phyloP scores from a whole-genome alignment of 805 yeast genomes.

The Candida jianshihensis region DNA sequence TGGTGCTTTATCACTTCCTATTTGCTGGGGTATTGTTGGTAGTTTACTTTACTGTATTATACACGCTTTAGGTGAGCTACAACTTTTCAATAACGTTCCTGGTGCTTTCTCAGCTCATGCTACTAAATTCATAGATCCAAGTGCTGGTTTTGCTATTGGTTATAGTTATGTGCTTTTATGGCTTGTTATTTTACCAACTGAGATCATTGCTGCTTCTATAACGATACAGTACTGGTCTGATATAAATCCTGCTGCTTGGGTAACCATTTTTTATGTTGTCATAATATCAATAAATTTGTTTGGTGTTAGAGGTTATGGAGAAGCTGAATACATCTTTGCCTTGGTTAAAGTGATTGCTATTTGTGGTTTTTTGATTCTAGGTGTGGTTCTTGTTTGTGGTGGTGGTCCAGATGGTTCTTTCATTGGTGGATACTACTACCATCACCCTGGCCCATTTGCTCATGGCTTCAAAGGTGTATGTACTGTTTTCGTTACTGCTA shows the following conservation, averaged over 20 bases:
- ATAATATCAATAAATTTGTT: constrained; percentile 43
- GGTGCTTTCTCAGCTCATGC: constrained; percentile 63
- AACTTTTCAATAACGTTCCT: constrained; percentile 54
- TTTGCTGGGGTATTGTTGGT: constrained; percentile 49
- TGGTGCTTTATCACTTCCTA: constrained; percentile 59
- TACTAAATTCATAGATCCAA: constrained; percentile 50
- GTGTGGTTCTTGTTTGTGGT: constrained; percentile 41
- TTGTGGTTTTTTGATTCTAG: constrained; percentile 47
- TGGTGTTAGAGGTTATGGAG: constrained; percentile 51
- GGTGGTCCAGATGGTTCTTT: constrained; percentile 40
- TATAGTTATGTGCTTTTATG: constrained; percentile 50
- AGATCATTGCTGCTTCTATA: constrained; percentile 47
- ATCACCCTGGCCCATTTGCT: constrained; percentile 58
- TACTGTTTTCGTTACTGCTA: constrained; percentile 48
- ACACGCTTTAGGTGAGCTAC: constrained; percentile 56
- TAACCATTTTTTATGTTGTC: constrained; percentile 42
- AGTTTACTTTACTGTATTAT: constrained; percentile 51
- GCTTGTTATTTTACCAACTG: constrained; percentile 44
- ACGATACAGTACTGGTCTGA: constrained; percentile 47
- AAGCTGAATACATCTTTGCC: constrained; percentile 45
- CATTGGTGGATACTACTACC: constrained; percentile 40
- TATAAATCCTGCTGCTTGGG: constrained; percentile 41
- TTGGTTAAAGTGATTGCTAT: constrained; percentile 43
- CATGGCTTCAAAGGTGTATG: constrained; percentile 48
- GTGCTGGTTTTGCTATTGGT: constrained; percentile 59